Conservation (phyloP, 257 asterid species). For the Scutellaria galericulata region DNA sequence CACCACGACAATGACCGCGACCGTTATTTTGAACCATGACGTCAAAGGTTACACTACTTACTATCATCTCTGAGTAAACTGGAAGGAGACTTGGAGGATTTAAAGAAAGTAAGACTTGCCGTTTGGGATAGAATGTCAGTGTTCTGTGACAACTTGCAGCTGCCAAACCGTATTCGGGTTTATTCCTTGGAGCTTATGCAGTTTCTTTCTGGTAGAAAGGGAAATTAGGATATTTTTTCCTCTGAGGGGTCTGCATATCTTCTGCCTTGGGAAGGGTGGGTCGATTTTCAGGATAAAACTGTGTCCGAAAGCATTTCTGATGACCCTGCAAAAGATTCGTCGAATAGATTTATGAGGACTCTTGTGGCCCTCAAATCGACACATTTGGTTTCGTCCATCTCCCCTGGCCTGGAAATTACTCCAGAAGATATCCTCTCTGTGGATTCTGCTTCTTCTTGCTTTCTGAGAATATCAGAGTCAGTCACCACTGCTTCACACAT, state of each 20-base stretch:
- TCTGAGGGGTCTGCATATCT: slow-evolving; percentile 45
- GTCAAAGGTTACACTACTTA: slow-evolving; percentile 51
- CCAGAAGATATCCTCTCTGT: slow-evolving; percentile 70
- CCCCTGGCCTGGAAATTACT: slow-evolving; percentile 62
- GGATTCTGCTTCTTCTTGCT: slow-evolving; percentile 85
- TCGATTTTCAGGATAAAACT: slow-evolving; percentile 47
- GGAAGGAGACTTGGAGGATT: slow-evolving; percentile 68
- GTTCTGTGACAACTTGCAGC: slow-evolving; percentile 71
- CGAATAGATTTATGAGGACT: slow-evolving; percentile 63
- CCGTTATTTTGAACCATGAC: no score
- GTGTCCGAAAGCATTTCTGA: background rate
- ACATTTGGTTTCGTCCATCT: slow-evolving; percentile 68
- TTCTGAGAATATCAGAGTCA: slow-evolving; percentile 59
- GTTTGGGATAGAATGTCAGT: slow-evolving; percentile 78
- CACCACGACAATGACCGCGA: no score
- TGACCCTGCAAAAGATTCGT: slow-evolving; percentile 46
- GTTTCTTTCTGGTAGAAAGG: no score
- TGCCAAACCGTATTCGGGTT: slow-evolving; percentile 35
- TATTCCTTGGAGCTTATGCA: no score
- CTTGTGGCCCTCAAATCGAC: slow-evolving; percentile 91
- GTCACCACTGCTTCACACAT: slow-evolving; percentile 58
- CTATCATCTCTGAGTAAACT: slow-evolving; percentile 36
- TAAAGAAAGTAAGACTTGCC: slow-evolving; percentile 64
- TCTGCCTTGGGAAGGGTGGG: slow-evolving; percentile 96
- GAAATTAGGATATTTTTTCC: slow-evolving; percentile 43